phyloP scores from a whole-genome alignment of 73 alveolate genomes.

The Paramecium biaurelia region DNA sequence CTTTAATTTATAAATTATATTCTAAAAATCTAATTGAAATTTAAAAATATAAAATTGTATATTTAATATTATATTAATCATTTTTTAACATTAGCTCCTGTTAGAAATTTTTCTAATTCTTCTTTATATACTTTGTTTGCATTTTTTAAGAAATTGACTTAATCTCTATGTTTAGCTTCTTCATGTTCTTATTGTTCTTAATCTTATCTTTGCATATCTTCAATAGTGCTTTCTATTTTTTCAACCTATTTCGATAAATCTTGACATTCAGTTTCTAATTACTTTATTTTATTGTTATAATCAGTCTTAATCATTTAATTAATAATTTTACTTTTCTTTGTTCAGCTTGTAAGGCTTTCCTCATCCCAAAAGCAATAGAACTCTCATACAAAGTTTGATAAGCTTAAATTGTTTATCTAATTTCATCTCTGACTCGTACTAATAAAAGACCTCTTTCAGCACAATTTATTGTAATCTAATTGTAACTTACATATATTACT shows the following conservation, averaged over 20 bases:
- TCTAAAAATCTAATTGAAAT: too few species aligned
- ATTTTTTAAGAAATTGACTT: constrained; percentile 52
- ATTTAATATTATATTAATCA: neutral
- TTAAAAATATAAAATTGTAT: neutral
- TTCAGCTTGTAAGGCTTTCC: constrained; percentile 63
- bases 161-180: constrained; percentile 58
- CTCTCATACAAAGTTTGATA: constrained; percentile 64
- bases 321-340: constrained; percentile 43
- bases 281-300: constrained; percentile 28
- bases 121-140: constrained; percentile 57
- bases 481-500: neutral
- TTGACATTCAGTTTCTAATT: constrained; percentile 61
- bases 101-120: constrained; percentile 54
- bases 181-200: constrained; percentile 60
- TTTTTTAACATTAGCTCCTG: constrained; percentile 49
- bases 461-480: constrained; percentile 96
- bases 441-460: constrained; percentile 98
- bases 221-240: constrained; percentile 42
- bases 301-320: neutral
- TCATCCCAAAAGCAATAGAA: constrained; percentile 65
- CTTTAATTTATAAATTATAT: too few species aligned
- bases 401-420: constrained; percentile 65
- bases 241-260: constrained; percentile 52
- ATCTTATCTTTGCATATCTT: constrained; percentile 49
- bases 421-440: constrained; percentile 97